Conservation (phyloP, 1,139 yeast species). For the Yamadazyma oceani region DNA sequence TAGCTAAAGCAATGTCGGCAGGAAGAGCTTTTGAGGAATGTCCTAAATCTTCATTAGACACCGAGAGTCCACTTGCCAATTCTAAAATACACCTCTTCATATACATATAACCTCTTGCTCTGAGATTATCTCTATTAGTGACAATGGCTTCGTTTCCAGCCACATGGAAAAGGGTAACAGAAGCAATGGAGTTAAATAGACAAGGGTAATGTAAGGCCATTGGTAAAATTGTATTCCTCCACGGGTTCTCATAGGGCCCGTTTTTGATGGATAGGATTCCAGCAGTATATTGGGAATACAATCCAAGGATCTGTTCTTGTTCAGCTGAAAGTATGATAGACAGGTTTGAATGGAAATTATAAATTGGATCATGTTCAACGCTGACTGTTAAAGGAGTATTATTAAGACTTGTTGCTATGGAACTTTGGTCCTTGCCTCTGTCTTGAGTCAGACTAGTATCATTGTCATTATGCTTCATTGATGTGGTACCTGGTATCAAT, state of each 20-base stretch:
- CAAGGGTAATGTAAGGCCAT: conserved; percentile 54
- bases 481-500: too few relatives aligned
- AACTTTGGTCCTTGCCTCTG: background rate
- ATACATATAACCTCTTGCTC: conserved; percentile 53
- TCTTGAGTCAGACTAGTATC: background rate
- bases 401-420: background rate
- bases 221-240: conserved; percentile 62
- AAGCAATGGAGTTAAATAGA: conserved; percentile 59
- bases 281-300: conserved; percentile 51
- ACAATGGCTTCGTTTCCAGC: conserved; percentile 41
- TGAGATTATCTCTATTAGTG: conserved; percentile 37
- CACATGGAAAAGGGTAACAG: conserved; percentile 65
- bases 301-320: conserved; percentile 35
- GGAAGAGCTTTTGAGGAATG: conserved; percentile 39
- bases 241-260: conserved; percentile 65
- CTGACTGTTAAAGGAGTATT: conserved; percentile 7
- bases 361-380: conserved; percentile 7
- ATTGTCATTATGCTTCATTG: too few relatives aligned
- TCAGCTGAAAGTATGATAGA: conserved; percentile 19
- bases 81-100: conserved; percentile 62
- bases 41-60: conserved; percentile 9
- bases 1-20: conserved; percentile 65
- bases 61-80: conserved; percentile 56
- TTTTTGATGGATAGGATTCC: conserved; percentile 63
- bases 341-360: conserved; percentile 5